phyloP scores from a whole-genome alignment of 139 green algal genomes.

The Astrephomene gubernaculifera region DNA sequence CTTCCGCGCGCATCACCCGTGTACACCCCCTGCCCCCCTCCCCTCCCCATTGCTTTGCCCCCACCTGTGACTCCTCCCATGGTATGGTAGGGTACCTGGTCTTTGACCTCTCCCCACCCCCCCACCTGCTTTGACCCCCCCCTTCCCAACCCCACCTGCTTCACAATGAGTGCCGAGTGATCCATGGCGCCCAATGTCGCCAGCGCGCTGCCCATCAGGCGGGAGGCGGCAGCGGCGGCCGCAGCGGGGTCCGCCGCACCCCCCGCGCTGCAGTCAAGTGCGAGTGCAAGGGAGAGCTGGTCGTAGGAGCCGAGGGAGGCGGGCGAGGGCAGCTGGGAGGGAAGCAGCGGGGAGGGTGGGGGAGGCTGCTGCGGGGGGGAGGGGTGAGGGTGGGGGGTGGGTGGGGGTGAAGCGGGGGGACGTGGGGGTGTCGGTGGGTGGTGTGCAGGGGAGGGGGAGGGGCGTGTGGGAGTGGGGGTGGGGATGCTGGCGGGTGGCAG shows the following conservation, averaged over 20 bases:
- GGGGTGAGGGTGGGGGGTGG: not conserved
- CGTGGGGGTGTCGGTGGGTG: too few species aligned
- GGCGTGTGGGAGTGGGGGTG: too few species aligned
- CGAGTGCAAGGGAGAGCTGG: conserved; percentile 32
- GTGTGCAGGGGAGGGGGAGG: too few species aligned
- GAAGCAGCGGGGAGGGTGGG: not conserved
- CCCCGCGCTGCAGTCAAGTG: not conserved
- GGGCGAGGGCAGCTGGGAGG: not conserved
- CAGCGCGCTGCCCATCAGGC: conserved; percentile 11
- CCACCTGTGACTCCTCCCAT: too few species aligned
- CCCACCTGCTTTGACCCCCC: not conserved
- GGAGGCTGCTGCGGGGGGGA: not conserved
- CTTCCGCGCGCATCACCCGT: not conserved
- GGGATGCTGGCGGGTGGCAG: too few species aligned
- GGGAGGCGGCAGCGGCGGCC: not conserved
- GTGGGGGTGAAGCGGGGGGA: too few species aligned
- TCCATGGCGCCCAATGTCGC: conserved; percentile 34
- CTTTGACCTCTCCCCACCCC: not conserved
- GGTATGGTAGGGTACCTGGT: too few species aligned
- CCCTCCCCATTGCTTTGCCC: too few species aligned
- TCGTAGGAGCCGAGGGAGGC: conserved; percentile 10
- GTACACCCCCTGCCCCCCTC: not conserved
- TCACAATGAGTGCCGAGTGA: not conserved
- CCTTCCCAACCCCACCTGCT: not conserved
- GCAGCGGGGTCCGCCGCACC: not conserved